phyloP scores from a whole-genome alignment of 192 early-diverging fungal genomes.

The Backusella luteola region DNA sequence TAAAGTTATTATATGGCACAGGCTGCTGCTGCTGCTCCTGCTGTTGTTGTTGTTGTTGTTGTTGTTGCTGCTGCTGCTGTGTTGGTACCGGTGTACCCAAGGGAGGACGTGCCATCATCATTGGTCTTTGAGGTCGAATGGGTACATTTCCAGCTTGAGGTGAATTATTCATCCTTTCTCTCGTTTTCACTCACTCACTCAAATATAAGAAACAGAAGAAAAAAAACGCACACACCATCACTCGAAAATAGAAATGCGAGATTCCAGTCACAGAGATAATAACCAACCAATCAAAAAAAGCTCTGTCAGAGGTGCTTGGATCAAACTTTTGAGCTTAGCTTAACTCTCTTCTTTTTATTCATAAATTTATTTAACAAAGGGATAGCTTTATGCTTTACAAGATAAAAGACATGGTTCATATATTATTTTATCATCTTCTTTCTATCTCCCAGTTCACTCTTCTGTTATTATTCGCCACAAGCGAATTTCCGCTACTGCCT shows the following conservation, averaged over 20 bases:
- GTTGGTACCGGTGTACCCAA: not conserved
- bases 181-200: not conserved
- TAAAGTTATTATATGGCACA: not conserved
- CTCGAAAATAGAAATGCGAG: not conserved
- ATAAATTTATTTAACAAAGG: not conserved
- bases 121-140: slow-evolving; percentile 7
- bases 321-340: not conserved
- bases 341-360: not conserved
- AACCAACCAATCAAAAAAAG: not conserved
- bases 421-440: not conserved
- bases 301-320: not conserved
- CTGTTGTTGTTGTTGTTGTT: not conserved
- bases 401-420: not conserved
- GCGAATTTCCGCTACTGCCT: not conserved
- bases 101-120: not conserved
- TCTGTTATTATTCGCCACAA: not conserved
- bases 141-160: not conserved
- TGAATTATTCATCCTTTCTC: slow-evolving; percentile 2
- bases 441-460: not conserved
- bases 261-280: not conserved
- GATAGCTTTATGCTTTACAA: not conserved
- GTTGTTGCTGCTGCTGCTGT: not conserved
- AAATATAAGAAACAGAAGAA: not conserved
- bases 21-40: not conserved
- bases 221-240: not conserved